These are phyloP conservation scores for Penicillium sp. DNA, from an alignment of 2,329 filamentous ascomycete genomes.

Conservation along the genomic window DNA sequence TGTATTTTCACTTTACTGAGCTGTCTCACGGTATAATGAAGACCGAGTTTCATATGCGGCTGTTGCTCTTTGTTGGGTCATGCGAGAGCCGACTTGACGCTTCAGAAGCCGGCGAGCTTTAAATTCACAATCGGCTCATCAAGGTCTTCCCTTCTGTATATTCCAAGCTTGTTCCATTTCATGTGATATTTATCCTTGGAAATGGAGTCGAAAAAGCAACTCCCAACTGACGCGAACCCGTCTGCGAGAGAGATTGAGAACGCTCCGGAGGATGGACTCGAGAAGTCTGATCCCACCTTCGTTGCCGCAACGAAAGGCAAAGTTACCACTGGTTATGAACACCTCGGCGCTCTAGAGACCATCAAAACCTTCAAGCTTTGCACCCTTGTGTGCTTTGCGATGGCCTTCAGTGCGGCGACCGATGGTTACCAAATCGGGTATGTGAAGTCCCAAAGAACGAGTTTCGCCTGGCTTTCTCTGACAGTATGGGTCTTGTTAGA, in stretches of 20 bases:
- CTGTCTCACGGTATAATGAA: not conserved
- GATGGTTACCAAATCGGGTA: not conserved
- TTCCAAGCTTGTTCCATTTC: no score
- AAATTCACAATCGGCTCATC: not conserved
- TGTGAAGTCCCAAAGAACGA: not conserved
- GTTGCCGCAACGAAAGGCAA: not conserved
- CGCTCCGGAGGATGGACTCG: not conserved
- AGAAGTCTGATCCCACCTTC: not conserved
- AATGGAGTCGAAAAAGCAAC: not conserved
- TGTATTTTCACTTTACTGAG: not conserved
- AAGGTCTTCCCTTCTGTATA: no score
- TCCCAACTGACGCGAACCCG: not conserved
- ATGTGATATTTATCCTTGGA: no score
- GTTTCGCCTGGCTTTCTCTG: not conserved
- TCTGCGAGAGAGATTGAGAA: not conserved
- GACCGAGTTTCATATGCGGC: not conserved
- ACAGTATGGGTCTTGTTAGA: not conserved
- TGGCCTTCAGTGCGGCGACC: not conserved
- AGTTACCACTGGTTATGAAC: not conserved
- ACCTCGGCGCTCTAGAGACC: not conserved
- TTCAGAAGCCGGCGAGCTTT: not conserved
- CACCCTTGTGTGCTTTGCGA: not conserved
- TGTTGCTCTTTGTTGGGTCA: not conserved
- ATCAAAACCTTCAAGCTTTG: constrained; percentile 3
- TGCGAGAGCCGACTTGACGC: not conserved